Evolutionary conservation across 352 stramenopile genomes (phyloP).

Genomic region (Globisporangium spinosum): DNA sequence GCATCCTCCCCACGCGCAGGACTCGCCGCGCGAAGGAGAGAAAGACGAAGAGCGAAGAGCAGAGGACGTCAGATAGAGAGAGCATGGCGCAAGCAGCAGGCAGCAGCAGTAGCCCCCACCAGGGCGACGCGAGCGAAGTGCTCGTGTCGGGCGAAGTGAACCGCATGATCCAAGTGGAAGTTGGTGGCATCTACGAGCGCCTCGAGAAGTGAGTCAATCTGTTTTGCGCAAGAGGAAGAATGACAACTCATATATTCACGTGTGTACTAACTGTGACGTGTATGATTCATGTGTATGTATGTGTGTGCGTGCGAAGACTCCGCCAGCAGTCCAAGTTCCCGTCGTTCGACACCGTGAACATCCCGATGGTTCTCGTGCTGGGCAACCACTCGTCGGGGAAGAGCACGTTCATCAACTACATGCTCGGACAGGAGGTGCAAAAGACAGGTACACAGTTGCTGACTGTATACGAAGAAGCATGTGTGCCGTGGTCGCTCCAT

Average conservation of each 20-base stretch:
- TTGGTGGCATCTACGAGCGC: constrained; percentile 60
- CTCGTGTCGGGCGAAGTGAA: constrained; percentile 71
- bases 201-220: constrained; percentile 42
- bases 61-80: not conserved
- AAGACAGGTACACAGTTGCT: constrained; percentile 45
- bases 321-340: constrained; percentile 70
- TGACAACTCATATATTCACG: not conserved
- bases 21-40: not conserved
- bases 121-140: constrained; percentile 23
- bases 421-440: constrained; percentile 77
- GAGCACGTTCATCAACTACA: constrained; percentile 88
- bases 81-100: not conserved
- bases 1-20: not conserved
- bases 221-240: too few species aligned
- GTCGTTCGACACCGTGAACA: constrained; percentile 73
- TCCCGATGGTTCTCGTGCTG: constrained; percentile 82
- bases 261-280: not conserved
- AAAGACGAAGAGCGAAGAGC: not conserved
- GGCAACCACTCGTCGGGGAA: constrained; percentile 87
- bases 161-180: constrained; percentile 82
- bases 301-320: constrained; percentile 25
- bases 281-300: not conserved
- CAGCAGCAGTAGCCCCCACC: not conserved
- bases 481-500: not conserved
- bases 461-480: not conserved